Base-by-base conservation (phyloP, 1,139 yeast species). In the Magnusiomyces magnusii region DNA sequence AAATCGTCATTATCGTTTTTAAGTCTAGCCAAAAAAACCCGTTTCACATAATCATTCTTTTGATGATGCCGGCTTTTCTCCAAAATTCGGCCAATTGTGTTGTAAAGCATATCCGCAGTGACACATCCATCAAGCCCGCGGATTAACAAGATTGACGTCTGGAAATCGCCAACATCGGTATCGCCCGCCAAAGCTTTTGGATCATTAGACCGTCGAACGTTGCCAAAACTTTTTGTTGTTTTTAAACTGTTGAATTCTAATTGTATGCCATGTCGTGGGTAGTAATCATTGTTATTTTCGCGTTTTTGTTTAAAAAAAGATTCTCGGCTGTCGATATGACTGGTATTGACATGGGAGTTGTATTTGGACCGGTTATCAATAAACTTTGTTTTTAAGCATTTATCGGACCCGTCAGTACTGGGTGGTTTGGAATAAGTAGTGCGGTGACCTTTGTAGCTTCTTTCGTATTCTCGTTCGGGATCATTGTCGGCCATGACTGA, bases 91-190 rank as follows among this genome's bases (percentile, higher is more conserved):
- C 21, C 31, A 15, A 49, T 7, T 10, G 28, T 24, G 17, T 41
- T 28, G 25, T 28, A 58, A 15, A 58, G 36, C 17, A 21, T 28
- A 3, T 3, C 17, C 49, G 55, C 60, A 9, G 31, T 23, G 2
- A 56, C 27, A 3, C 19, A 27, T 7, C 53, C 42, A 21, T 54
- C 53, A 0, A 58, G n/a, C 23, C 55, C 51, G n/a, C 59, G 55
- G 15, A 59, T 39, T 17, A 59, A 31, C 47, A 59, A 47, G 34
- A 59, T 28, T 3, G 59, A 50, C 10, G 61, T 59, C 15, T 58
- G 55, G 15, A 41, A 47, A 13, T 54, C 55, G 42, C 61, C 59
- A 54, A 57, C 54, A 25, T 59, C 58, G 10, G 58, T 17, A 1
- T 53, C 23, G 2, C 61, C 61, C 19, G 34, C 19, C 21, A 47